Evolutionary conservation across 768 basidiomycete genomes (phyloP).

Genomic region (Phlegmacium glaucopus): DNA sequence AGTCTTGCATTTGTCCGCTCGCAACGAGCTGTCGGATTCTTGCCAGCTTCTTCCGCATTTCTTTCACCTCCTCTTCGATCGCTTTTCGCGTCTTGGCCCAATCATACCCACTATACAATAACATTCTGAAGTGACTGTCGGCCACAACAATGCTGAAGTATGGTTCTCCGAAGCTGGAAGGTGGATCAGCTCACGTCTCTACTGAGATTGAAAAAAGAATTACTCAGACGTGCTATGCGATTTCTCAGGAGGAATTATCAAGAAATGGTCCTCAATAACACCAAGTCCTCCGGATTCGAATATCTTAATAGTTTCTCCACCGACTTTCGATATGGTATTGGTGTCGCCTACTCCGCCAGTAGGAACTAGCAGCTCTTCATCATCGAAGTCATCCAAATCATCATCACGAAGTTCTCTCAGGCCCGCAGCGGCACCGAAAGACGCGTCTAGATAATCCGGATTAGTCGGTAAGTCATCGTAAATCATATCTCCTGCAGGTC

Average conservation of each 20-base stretch:
- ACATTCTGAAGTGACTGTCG: constrained; percentile 61
- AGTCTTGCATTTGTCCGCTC: constrained; percentile 82
- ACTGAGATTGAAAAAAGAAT: constrained; percentile 14
- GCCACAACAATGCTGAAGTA: constrained; percentile 52
- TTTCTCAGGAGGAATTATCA: constrained; percentile 56
- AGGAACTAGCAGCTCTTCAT: constrained; percentile 28
- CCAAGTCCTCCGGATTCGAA: constrained; percentile 62
- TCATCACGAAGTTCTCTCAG: constrained; percentile 70
- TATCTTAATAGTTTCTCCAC: constrained; percentile 85
- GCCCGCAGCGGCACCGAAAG: constrained; percentile 77
- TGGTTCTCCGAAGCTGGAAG: constrained; percentile 41
- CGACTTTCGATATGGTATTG: constrained; percentile 51
- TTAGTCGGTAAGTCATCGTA: constrained; percentile 90
- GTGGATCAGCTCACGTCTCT: not conserved
- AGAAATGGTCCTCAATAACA: constrained; percentile 72
- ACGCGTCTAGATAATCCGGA: constrained; percentile 80
- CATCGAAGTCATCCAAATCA: constrained; percentile 66
- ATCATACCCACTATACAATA: constrained; percentile 93
- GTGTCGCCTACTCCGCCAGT: constrained; percentile 24
- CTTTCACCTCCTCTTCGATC: constrained; percentile 85
- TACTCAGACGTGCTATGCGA: constrained; percentile 46
- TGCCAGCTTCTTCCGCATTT: constrained; percentile 80
- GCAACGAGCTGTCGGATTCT: constrained; percentile 92
- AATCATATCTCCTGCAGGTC: constrained; percentile 83
- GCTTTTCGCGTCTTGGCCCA: constrained; percentile 83